Base-by-base conservation (phyloP, 192 early-diverging fungal genomes). In the Martensiomyces pterosporus region DNA sequence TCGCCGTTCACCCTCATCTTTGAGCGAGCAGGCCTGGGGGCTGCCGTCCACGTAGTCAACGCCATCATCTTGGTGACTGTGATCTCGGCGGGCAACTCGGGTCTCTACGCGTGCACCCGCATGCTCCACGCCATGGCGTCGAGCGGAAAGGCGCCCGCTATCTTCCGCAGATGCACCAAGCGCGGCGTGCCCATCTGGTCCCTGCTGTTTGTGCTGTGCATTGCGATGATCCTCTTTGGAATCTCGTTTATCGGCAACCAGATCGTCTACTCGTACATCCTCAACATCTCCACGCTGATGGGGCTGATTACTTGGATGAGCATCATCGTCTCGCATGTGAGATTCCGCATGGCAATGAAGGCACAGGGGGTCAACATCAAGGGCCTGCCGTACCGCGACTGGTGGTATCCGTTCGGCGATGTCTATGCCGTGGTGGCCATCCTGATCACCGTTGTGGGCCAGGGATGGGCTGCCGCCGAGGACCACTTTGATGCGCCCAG, bases 301-400 rank as follows among this genome's bases (percentile, higher is more conserved):
- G 83, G 86, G 9, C 80, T 89, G 25, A 76, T 92, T 49, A 86
- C 86, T 5, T 90, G 88, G 88, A 52, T 81, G 39, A 77, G 79
- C n/a, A 90, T 90, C 40, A 75, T 74, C 9, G 18, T 83, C 14
- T 80, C 80, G 22, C 85, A 87, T 41, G 67, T 78, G 19, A 79
- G 88, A 9, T 87, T 87, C 77, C 79, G 88, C 39, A 64, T 60
- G 7, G 88, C 88, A 0, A 76, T 77, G 43, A 49, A 68, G 14
- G 69, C 66, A 19, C 88, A 90, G 47, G 76, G 75, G 13, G 64
- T 76, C 37, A 38, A 55, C 3, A 29, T 82, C 14, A 48, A 52
- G 8, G 52, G 55, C 1, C 61, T 91, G n/a, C 82, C 84, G 0
- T 91, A 86, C 52, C 44, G 60, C 16, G 79, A 86, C 1, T 80